A percentile compares a stretch with the other conserved stretches of the same genome.
phyloP scores from a whole-genome alignment of 2,329 filamentous ascomycete species.

The Sporothrix phasma region DNA sequence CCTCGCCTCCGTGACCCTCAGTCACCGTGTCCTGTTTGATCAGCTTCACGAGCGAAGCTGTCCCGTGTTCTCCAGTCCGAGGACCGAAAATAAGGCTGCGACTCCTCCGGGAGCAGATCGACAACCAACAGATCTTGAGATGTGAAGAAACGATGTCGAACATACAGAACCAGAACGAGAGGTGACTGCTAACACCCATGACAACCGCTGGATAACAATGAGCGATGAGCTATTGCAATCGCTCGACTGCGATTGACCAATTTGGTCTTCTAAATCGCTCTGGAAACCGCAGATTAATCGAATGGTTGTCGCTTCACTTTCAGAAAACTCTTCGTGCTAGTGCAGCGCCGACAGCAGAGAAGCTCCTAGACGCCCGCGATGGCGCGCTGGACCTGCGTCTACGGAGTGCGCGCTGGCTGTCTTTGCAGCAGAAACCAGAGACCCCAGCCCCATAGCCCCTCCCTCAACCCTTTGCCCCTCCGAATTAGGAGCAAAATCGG shows the following conservation, averaged over 20 bases:
- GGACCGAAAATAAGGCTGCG: neutral
- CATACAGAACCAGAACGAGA: neutral
- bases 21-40: neutral
- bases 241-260: neutral
- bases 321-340: conserved; percentile 7
- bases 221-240: neutral
- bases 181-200: neutral
- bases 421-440: neutral
- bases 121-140: neutral
- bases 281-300: conserved; percentile 6
- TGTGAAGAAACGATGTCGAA: neutral
- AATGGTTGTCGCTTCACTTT: neutral
- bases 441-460: neutral
- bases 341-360: neutral
- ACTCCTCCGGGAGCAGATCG: neutral
- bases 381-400: neutral
- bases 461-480: conserved; percentile 3
- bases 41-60: neutral
- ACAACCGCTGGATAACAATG: neutral
- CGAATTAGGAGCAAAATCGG: conserved; percentile 2
- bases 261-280: neutral
- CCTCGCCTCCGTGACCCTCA: neutral
- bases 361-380: neutral
- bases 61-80: conserved; percentile 2
- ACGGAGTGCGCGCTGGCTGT: neutral